Percentiles rank a stretch among this genome's conserved stretches.
Conservation (phyloP, 106 monocot species). For the Alisma plantagoaquatica region DNA sequence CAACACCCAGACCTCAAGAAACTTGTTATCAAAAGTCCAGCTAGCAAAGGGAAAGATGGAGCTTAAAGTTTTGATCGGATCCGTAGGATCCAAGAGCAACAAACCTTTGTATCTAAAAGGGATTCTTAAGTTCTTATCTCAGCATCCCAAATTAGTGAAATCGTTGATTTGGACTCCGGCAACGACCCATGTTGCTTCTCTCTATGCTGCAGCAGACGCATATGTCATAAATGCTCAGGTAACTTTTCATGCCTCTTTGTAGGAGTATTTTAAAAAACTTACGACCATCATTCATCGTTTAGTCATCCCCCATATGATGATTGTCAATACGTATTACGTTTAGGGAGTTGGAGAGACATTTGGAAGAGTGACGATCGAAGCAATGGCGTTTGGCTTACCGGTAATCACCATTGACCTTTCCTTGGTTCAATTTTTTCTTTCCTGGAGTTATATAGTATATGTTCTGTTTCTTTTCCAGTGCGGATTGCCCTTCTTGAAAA, state of each 20-base stretch:
- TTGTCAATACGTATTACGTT: too few species aligned
- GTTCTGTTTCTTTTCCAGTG: not conserved
- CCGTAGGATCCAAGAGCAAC: conserved; percentile 95
- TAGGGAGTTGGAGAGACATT: conserved; percentile 95
- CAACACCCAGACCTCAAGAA: conserved; percentile 15
- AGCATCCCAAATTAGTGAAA: conserved; percentile 50
- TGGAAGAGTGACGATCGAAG: conserved; percentile 95
- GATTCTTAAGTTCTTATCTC: conserved; percentile 63
- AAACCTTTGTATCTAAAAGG: conserved; percentile 66
- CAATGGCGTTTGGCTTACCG: conserved; percentile 95
- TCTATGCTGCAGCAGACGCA: conserved; percentile 91
- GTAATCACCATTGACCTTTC: too few species aligned
- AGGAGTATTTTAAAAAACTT: too few species aligned
- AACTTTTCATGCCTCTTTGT: conserved; percentile 12
- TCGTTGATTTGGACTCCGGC: conserved; percentile 73
- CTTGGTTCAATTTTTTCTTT: conserved; percentile 2
- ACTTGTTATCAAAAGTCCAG: conserved; percentile 31
- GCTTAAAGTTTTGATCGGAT: conserved; percentile 80
- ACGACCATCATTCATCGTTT: too few species aligned
- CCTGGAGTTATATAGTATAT: not conserved
- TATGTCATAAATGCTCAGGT: conserved; percentile 96
- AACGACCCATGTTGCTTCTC: conserved; percentile 66
- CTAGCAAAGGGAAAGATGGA: conserved; percentile 14
- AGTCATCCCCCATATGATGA: too few species aligned
- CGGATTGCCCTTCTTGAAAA: too few species aligned